Conservation (phyloP, 306 rosid genomes). For the Alnus rubra region DNA sequence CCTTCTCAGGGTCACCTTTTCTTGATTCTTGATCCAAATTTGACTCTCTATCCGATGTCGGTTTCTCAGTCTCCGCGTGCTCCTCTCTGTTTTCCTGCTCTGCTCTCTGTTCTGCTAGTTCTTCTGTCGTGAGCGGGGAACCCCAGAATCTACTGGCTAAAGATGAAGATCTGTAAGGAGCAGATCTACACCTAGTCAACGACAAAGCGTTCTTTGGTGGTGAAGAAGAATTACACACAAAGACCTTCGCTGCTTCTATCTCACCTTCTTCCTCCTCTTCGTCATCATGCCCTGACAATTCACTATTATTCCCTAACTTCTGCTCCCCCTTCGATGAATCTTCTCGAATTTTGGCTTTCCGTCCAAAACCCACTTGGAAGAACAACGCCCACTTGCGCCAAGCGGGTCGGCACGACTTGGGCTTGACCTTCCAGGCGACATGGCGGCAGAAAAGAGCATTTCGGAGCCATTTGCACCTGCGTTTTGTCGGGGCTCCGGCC, state of each 20-base stretch:
- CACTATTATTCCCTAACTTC: slow-evolving; percentile 18
- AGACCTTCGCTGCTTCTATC: slow-evolving; percentile 19
- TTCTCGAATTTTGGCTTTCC: slow-evolving; percentile 32
- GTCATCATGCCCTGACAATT: slow-evolving; percentile 35
- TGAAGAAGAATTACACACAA: slow-evolving; percentile 25
- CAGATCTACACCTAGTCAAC: slow-evolving; percentile 76
- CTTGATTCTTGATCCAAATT: slow-evolving; percentile 36
- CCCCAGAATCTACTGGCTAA: slow-evolving; percentile 61
- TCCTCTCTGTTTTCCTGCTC: slow-evolving; percentile 27
- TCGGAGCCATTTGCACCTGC: slow-evolving; percentile 49
- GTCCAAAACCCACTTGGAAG: slow-evolving; percentile 34
- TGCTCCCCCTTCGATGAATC: slow-evolving; percentile 31
- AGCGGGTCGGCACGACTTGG: slow-evolving; percentile 35
- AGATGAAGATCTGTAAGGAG: slow-evolving; percentile 77
- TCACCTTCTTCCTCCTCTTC: slow-evolving; percentile 8
- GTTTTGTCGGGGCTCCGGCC: slow-evolving; percentile 17
- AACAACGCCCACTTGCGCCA: slow-evolving; percentile 54
- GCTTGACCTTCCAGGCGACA: slow-evolving; percentile 29
- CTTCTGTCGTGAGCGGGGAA: slow-evolving; percentile 45
- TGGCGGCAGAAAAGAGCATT: slow-evolving; percentile 42
- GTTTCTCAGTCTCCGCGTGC: slow-evolving; percentile 27
- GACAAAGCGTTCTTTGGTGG: slow-evolving; percentile 77
- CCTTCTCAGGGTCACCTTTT: slow-evolving; percentile 28
- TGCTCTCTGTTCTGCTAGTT: slow-evolving; percentile 25
- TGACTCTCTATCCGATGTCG: slow-evolving; percentile 32